A percentile compares a stretch with the other conserved stretches of the same genome.
Evolutionary conservation across 257 asterid species (phyloP).

Genomic region (Solanum ossicruentum): DNA sequence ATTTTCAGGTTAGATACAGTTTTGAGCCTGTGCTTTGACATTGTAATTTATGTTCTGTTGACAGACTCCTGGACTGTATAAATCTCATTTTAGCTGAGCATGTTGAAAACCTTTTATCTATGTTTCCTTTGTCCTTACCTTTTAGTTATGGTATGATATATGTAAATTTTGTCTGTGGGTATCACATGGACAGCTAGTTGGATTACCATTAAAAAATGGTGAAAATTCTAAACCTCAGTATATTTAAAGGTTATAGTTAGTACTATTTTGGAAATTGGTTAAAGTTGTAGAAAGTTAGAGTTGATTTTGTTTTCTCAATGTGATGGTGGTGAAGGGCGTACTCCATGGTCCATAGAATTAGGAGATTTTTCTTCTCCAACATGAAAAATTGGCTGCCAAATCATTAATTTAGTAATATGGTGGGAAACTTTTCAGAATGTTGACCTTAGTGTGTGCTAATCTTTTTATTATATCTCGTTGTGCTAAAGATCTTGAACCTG

Average conservation of each 20-base stretch:
- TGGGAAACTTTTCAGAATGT: not conserved
- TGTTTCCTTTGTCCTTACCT: not conserved
- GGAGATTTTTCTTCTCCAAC: not conserved
- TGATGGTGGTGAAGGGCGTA: not conserved
- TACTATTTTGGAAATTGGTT: not conserved
- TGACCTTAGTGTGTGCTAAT: not conserved
- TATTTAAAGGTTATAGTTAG: not conserved
- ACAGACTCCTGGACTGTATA: not conserved
- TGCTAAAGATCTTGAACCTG: not conserved
- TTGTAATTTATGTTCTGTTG: not conserved
- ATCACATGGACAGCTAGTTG: not conserved
- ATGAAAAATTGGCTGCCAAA: not conserved
- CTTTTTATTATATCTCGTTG: not conserved
- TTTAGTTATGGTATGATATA: not conserved
- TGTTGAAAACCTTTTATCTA: not conserved
- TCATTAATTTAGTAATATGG: not conserved
- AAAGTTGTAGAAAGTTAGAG: not conserved
- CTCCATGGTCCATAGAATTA: not conserved
- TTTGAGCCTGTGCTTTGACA: slow-evolving; percentile 40
- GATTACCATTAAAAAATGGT: not conserved
- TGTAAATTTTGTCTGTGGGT: not conserved
- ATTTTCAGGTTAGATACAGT: slow-evolving; percentile 34
- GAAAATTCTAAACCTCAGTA: not conserved
- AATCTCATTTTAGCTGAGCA: not conserved
- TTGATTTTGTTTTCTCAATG: not conserved